Evolutionary conservation across 257 asterid genomes (phyloP).

Genomic region (Lycium barbarum): DNA sequence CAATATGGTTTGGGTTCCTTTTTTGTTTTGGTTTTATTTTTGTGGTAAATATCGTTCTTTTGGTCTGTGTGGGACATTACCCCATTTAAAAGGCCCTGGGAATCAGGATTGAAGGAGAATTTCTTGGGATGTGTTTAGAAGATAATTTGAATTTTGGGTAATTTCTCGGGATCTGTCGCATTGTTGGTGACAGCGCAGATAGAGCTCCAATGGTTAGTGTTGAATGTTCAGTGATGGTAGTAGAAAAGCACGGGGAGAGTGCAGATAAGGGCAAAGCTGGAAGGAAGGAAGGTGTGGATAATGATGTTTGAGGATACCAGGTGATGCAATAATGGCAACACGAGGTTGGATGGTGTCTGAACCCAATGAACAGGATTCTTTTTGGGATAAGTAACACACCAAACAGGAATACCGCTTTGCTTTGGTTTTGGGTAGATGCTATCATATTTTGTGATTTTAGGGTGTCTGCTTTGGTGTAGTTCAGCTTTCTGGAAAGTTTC

Average conservation of each 20-base stretch:
- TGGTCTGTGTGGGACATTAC: background rate
- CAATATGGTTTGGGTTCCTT: background rate
- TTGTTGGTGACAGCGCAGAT: background rate
- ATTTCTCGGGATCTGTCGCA: background rate
- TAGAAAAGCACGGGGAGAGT: background rate
- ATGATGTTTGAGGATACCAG: background rate
- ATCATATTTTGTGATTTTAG: background rate
- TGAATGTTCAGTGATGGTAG: background rate
- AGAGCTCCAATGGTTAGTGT: background rate
- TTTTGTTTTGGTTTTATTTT: background rate
- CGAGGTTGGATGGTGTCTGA: background rate
- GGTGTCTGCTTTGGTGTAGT: background rate
- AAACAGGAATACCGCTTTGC: background rate
- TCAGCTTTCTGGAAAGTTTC: constrained; percentile 4
- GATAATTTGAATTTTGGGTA: background rate
- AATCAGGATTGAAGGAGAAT: background rate
- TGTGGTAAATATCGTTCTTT: background rate
- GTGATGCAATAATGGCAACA: no score
- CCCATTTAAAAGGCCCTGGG: background rate
- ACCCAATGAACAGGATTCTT: background rate
- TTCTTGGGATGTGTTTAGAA: constrained; percentile 6
- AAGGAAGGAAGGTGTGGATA: background rate
- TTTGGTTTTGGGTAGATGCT: background rate
- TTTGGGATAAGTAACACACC: background rate
- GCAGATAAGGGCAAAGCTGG: background rate